Base-by-base conservation (phyloP, 2,329 filamentous ascomycete genomes). In the Didymella keratinophila region DNA sequence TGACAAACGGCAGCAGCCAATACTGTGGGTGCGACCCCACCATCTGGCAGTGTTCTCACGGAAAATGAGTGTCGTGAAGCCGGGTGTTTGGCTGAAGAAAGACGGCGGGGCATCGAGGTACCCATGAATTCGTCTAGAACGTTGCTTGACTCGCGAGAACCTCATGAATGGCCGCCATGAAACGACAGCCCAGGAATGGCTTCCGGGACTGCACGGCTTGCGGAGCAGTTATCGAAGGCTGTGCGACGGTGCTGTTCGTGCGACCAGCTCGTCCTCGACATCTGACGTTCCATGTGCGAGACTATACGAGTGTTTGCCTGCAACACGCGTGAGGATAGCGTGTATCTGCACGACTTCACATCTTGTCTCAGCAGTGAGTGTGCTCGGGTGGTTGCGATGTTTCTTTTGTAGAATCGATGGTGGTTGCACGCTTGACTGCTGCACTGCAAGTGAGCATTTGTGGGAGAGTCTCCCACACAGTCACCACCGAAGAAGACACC, bases 131-230 rank as follows among this genome's bases (percentile, higher is more conserved):
- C 57, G 55, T 69, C 67, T 64, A 69, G 67, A 70, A 66, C 60
- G 48, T 51, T 58, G 56, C 51, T 60, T 69, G 67, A 69, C 66
- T 70, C 67, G 66, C 51, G 56, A 41, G 43, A 49, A 47, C 53
- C 61, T 61, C 45, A 52, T 53, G 55, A 49, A 44, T 47, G 47
- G 49, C 57, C 56, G 56, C 62, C 56, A 56, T 65, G 63, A 62
- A 64, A 63, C 60, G 57, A 56, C 41, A 50, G 47, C 48, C 52
- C 61, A 53, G 66, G 53, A 58, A 36, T 43, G 62, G 47, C 54
- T 62, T 50, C 58, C 61, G 52, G 61, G 56, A 59, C 56, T 48
- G 47, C 27, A 56, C 53, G 56, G 54, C 52, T 60, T 52, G 62
- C 56, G 60, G 52, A 59, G 52, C 30, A 32, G 30, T 32, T 18